Percentiles rank a stretch among this genome's conserved stretches.
Evolutionary conservation across 441 rosid species (phyloP).

Genomic region (Lepidium campestre): DNA sequence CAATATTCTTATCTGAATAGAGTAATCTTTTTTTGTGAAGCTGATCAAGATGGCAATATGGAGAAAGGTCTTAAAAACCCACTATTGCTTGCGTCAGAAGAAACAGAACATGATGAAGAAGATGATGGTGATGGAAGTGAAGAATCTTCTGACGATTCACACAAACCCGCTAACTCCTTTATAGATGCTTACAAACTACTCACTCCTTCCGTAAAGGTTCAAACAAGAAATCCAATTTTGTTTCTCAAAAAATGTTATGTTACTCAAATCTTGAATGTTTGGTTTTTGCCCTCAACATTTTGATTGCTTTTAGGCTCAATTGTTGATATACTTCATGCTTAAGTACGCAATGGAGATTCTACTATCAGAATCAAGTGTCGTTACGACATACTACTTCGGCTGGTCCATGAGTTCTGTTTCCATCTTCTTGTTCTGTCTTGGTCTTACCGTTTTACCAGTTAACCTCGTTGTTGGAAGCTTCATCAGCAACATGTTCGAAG

Average conservation of each 20-base stretch:
- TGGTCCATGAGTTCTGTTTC: conserved; percentile 82
- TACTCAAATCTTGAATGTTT: background rate
- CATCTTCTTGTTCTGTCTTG: conserved; percentile 77
- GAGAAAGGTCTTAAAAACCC: conserved; percentile 72
- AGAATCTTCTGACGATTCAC: conserved; percentile 57
- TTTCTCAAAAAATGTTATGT: background rate
- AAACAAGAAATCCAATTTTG: background rate
- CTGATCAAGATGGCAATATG: conserved; percentile 43
- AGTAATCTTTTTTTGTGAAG: conserved; percentile 28
- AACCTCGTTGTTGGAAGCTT: conserved; percentile 86
- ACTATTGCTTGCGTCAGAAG: conserved; percentile 50
- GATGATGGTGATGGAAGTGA: conserved; percentile 66
- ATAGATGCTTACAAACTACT: conserved; percentile 75
- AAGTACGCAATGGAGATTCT: conserved; percentile 88
- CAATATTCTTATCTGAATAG: background rate
- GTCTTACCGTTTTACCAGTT: conserved; percentile 89
- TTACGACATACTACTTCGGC: conserved; percentile 70
- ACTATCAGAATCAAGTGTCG: conserved; percentile 89
- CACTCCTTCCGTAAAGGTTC: conserved; percentile 95
- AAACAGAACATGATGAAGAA: conserved; percentile 38
- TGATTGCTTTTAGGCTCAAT: conserved; percentile 52
- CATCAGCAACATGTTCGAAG: conserved; percentile 93
- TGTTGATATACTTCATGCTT: conserved; percentile 94
- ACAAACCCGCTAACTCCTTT: conserved; percentile 60
- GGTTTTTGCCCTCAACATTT: background rate